These are phyloP conservation scores for Pseudogymnoascus sp. DNA, from an alignment of 2,329 filamentous ascomycete genomes.

Conservation along the genomic window DNA sequence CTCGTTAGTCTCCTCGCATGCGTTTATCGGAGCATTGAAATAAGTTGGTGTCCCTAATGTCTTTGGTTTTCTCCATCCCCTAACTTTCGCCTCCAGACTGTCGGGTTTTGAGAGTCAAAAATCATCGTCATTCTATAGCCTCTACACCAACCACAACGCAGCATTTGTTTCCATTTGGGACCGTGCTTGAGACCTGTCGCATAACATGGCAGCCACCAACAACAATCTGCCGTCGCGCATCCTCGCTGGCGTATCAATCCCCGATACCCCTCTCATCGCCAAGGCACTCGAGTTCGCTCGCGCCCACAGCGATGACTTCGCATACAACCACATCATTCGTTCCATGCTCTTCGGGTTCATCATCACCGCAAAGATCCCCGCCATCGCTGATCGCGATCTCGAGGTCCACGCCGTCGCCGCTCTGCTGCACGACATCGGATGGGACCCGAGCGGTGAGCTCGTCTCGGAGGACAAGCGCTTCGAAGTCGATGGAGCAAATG, in stretches of 20 bases:
- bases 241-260: slow-evolving; percentile 30
- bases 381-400: slow-evolving; percentile 22
- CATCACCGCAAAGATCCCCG: slow-evolving; percentile 29
- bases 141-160: not conserved
- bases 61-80: not conserved
- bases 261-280: slow-evolving; percentile 31
- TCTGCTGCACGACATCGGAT: slow-evolving; percentile 39
- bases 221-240: not conserved
- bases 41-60: not conserved
- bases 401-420: slow-evolving; percentile 34
- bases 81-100: not conserved
- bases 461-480: slow-evolving; percentile 40
- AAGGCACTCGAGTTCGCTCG: slow-evolving; percentile 29
- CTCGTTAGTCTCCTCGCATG: not conserved
- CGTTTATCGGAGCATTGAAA: not conserved
- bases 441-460: slow-evolving; percentile 30
- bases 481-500: slow-evolving; percentile 43
- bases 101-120: not conserved
- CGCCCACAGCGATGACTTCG: slow-evolving; percentile 23
- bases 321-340: slow-evolving; percentile 35
- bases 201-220: not conserved
- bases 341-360: slow-evolving; percentile 32
- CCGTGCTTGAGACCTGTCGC: not conserved
- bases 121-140: not conserved
- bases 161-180: not conserved